Conservation (phyloP, 805 yeast genomes). For the Ogataea populi-albae region DNA sequence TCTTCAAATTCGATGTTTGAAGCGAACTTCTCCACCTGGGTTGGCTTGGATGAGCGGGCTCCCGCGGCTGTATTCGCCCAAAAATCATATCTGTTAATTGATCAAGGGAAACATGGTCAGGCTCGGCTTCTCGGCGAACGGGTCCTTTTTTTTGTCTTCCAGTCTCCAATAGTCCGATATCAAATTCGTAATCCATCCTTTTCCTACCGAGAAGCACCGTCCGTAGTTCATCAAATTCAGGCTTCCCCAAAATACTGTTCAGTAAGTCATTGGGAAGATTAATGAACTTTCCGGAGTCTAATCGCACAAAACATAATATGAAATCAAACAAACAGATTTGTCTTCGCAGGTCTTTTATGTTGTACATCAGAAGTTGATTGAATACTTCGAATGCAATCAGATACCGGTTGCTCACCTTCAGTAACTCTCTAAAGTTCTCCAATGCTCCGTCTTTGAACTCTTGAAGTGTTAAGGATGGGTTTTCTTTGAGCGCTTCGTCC, state of each 20-base stretch:
- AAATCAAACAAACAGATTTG: constrained; percentile 27
- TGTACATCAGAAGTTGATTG: constrained; percentile 7
- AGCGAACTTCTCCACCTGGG: neutral
- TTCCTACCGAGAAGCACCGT: constrained; percentile 13
- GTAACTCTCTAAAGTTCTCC: constrained; percentile 11
- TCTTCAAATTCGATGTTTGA: neutral
- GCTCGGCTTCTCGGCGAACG: neutral
- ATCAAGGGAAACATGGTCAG: constrained; percentile 12
- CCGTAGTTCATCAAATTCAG: constrained; percentile 12
- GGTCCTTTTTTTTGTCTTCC: constrained; percentile 4
- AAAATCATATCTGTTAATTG: constrained; percentile 17
- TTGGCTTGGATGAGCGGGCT: constrained; percentile 1
- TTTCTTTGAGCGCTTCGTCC: constrained; percentile 19
- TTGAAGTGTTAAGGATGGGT: constrained; percentile 19
- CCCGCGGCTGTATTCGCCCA: constrained; percentile 6
- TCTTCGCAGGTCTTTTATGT: constrained; percentile 10
- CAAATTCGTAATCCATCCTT: constrained; percentile 25
- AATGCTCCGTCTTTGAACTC: constrained; percentile 25
- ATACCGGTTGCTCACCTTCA: constrained; percentile 17
- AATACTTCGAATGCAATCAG: constrained; percentile 16
- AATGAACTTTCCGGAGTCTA: constrained; percentile 19
- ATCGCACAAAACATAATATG: constrained; percentile 19
- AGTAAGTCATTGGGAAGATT: constrained; percentile 24
- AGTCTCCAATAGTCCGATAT: constrained; percentile 4
- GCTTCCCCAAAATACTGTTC: constrained; percentile 2